These are phyloP conservation scores for Sesbania bispinosa DNA, from an alignment of 306 rosid genomes.

Conservation along the genomic window DNA sequence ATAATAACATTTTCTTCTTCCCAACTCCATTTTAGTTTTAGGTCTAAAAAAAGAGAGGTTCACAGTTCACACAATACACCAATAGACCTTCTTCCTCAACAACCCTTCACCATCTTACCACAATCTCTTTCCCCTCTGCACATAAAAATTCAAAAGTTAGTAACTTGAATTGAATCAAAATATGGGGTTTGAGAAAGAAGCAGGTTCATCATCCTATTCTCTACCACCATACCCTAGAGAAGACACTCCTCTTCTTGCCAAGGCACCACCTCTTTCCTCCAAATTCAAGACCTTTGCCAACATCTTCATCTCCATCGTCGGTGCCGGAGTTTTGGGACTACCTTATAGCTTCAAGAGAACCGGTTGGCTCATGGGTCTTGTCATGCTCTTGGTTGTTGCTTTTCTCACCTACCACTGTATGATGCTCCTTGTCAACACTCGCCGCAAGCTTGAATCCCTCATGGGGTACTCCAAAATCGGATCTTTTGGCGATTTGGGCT, in stretches of 20 bases:
- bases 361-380: conserved; percentile 53
- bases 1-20: no score
- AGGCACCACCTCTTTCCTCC: conserved; percentile 42
- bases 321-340: conserved; percentile 69
- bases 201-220: conserved; percentile 42
- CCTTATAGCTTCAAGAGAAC: conserved; percentile 68
- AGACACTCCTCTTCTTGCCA: conserved; percentile 53
- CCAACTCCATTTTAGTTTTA: no score
- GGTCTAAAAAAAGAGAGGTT: no score
- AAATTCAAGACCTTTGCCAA: conserved; percentile 61
- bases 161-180: no score
- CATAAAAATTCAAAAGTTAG: no score
- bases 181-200: conserved; percentile 47
- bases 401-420: conserved; percentile 64
- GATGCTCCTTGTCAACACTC: conserved; percentile 66
- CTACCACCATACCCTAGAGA: conserved; percentile 47
- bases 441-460: conserved; percentile 54
- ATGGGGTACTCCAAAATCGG: conserved; percentile 37
- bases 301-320: conserved; percentile 68
- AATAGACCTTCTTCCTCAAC: no score
- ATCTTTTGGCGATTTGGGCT: conserved; percentile 72
- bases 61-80: no score
- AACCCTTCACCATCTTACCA: no score
- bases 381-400: conserved; percentile 55
- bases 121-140: no score